Evolutionary conservation across 2,329 filamentous ascomycete genomes (phyloP).

Genomic region (Penicillium capsulatum): DNA sequence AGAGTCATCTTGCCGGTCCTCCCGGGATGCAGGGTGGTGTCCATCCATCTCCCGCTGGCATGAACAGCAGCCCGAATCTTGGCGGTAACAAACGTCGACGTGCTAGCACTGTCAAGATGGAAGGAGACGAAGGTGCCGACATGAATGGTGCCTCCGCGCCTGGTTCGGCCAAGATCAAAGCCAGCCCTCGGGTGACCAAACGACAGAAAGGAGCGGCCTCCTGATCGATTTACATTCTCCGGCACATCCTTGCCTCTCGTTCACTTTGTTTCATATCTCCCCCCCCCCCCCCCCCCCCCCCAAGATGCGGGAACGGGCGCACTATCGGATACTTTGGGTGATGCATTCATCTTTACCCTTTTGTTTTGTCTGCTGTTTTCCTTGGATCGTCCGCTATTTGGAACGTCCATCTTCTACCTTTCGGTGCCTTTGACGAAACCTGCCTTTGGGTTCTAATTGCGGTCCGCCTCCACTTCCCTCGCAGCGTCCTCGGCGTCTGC

Average conservation of each 20-base stretch:
- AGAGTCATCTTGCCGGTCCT: conserved; percentile 45
- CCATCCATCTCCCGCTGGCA: conserved; percentile 52
- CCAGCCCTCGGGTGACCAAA: conserved; percentile 46
- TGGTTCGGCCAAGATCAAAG: conserved; percentile 43
- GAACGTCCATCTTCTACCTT: conserved; percentile 8
- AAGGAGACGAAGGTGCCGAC: conserved; percentile 47
- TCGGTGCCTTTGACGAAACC: conserved; percentile 18
- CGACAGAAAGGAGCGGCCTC: conserved; percentile 43
- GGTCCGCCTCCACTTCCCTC: conserved; percentile 9
- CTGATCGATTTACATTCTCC: conserved; percentile 14
- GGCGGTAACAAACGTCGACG: conserved; percentile 54
- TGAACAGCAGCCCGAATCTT: conserved; percentile 61
- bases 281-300: conserved; percentile 12
- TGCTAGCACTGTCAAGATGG: conserved; percentile 56
- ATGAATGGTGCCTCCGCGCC: conserved; percentile 46
- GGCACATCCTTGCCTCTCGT: background rate
- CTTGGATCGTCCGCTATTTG: conserved; percentile 12
- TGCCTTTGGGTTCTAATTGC: conserved; percentile 16
- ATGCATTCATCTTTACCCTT: conserved; percentile 15
- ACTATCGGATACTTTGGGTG: conserved; percentile 28
- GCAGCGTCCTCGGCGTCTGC: background rate
- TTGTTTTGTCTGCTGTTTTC: conserved; percentile 14
- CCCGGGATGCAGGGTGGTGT: conserved; percentile 56
- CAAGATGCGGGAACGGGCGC: conserved; percentile 29
- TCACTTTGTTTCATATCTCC: conserved; percentile 8